Evolutionary conservation across 2,329 filamentous ascomycete species (phyloP).

Genomic region (Pseudocercospora pini-densiflorae): DNA sequence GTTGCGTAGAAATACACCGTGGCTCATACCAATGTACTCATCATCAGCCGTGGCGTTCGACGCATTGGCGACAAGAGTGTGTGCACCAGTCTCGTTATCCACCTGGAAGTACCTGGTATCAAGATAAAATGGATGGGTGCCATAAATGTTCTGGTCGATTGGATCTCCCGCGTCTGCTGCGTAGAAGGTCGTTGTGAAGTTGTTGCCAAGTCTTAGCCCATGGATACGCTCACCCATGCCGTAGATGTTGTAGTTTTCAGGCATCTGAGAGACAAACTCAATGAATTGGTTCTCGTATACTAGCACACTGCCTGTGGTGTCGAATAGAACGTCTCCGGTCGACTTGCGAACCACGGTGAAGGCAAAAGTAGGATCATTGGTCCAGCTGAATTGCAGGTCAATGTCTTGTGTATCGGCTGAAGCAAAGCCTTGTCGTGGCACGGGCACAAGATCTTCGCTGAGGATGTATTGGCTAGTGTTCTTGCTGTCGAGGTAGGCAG

Average conservation of each 20-base stretch:
- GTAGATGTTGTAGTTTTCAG: slow-evolving; percentile 73
- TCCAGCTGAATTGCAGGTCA: slow-evolving; percentile 59
- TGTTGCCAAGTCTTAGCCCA: slow-evolving; percentile 71
- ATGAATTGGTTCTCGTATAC: slow-evolving; percentile 80
- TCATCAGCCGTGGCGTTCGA: slow-evolving; percentile 58
- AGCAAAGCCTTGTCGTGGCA: slow-evolving; percentile 53
- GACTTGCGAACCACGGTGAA: slow-evolving; percentile 62
- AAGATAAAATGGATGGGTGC: slow-evolving; percentile 76
- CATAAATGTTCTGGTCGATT: slow-evolving; percentile 72
- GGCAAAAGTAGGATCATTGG: slow-evolving; percentile 62
- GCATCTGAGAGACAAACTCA: slow-evolving; percentile 69
- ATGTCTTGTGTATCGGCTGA: slow-evolving; percentile 46
- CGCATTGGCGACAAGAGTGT: slow-evolving; percentile 56
- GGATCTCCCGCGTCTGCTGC: slow-evolving; percentile 70
- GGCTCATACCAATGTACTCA: slow-evolving; percentile 69
- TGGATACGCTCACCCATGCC: slow-evolving; percentile 77
- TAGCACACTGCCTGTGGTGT: slow-evolving; percentile 65
- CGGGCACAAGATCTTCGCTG: slow-evolving; percentile 65
- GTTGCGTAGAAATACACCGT: slow-evolving; percentile 79
- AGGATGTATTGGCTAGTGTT: slow-evolving; percentile 60
- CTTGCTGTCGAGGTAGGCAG: slow-evolving; percentile 59
- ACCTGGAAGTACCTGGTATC: slow-evolving; percentile 76
- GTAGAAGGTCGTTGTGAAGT: slow-evolving; percentile 71
- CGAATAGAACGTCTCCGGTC: slow-evolving; percentile 70
- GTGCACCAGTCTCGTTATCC: slow-evolving; percentile 47